A percentile compares a stretch with the other conserved stretches of the same genome.
Evolutionary conservation across 2,329 filamentous ascomycete species (phyloP).

Genomic region (Venturia asperata): DNA sequence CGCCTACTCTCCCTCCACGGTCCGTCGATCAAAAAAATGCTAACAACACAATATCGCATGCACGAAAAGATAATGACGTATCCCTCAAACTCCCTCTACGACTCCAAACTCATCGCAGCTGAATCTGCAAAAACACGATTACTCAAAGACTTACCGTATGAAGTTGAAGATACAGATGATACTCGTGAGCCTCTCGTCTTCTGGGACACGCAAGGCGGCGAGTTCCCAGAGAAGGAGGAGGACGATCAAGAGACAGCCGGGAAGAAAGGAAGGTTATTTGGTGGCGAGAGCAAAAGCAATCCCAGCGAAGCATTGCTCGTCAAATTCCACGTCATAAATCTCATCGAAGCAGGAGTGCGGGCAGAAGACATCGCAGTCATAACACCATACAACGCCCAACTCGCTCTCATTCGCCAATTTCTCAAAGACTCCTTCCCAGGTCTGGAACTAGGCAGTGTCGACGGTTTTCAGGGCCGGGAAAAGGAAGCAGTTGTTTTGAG

Average conservation of each 20-base stretch:
- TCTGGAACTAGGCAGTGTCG: constrained; percentile 91
- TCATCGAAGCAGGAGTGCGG: constrained; percentile 73
- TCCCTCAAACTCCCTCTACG: constrained; percentile 83
- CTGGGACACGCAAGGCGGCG: constrained; percentile 91
- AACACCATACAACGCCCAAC: constrained; percentile 89
- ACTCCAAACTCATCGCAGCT: constrained; percentile 70
- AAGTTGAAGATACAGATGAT: constrained; percentile 73
- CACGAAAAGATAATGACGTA: constrained; percentile 94
- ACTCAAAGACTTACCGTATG: constrained; percentile 70
- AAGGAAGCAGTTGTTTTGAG: constrained; percentile 93
- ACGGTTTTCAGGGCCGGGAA: constrained; percentile 94
- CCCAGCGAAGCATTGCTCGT: constrained; percentile 83
- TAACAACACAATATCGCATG: constrained; percentile 98
- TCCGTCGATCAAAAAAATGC: constrained; percentile 78
- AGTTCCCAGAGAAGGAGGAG: constrained; percentile 77
- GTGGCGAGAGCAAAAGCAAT: constrained; percentile 78
- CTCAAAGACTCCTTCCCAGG: constrained; percentile 76
- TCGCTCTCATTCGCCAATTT: constrained; percentile 65
- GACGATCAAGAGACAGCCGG: constrained; percentile 62
- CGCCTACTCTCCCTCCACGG: constrained; percentile 77
- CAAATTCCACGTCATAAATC: constrained; percentile 62
- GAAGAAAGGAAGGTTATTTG: constrained; percentile 39
- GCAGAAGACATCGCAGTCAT: constrained; percentile 85
- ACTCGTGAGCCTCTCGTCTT: constrained; percentile 84
- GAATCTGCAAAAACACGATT: constrained; percentile 69